Percentiles rank a stretch among this genome's conserved stretches.
Conservation (phyloP, 2,329 filamentous ascomycete species). For the Lasiodiplodia sp. region DNA sequence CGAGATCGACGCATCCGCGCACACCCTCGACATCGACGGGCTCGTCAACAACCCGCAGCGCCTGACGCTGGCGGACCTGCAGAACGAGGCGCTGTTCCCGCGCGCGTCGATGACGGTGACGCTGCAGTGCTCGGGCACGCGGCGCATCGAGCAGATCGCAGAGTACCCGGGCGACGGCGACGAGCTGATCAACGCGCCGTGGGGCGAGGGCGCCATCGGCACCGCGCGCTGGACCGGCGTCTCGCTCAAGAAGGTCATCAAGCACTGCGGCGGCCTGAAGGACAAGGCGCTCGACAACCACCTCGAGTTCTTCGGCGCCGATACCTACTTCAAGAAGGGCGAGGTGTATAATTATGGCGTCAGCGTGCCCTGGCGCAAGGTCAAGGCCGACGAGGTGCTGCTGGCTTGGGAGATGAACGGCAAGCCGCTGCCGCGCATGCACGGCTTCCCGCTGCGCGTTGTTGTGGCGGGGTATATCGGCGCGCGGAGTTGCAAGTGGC, state of each 20-base stretch:
- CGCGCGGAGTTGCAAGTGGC: slow-evolving; percentile 69
- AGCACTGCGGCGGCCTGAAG: slow-evolving; percentile 69
- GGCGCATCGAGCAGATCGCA: slow-evolving; percentile 72
- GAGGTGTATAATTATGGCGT: slow-evolving; percentile 72
- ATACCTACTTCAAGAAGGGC: slow-evolving; percentile 75
- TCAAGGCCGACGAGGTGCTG: slow-evolving; percentile 71
- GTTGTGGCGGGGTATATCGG: slow-evolving; percentile 74
- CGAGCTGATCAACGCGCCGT: slow-evolving; percentile 57
- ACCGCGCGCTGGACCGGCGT: slow-evolving; percentile 70
- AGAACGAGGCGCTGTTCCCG: slow-evolving; percentile 67
- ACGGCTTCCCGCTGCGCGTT: slow-evolving; percentile 69
- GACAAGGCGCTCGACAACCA: slow-evolving; percentile 60
- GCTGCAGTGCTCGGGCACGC: slow-evolving; percentile 73
- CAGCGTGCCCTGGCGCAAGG: slow-evolving; percentile 71
- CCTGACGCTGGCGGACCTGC: slow-evolving; percentile 66
- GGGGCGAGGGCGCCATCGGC: slow-evolving; percentile 67
- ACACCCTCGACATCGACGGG: slow-evolving; percentile 64
- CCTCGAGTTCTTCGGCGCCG: slow-evolving; percentile 73
- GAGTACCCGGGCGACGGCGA: slow-evolving; percentile 73
- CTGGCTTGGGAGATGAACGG: slow-evolving; percentile 78
- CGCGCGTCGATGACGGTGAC: slow-evolving; percentile 66
- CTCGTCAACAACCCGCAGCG: slow-evolving; percentile 65
- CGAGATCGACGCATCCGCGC: slow-evolving; percentile 65
- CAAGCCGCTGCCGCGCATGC: slow-evolving; percentile 68
- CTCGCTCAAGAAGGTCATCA: slow-evolving; percentile 73